Base-by-base conservation (phyloP, 257 asterid species). In the Catharanthus roseus region DNA sequence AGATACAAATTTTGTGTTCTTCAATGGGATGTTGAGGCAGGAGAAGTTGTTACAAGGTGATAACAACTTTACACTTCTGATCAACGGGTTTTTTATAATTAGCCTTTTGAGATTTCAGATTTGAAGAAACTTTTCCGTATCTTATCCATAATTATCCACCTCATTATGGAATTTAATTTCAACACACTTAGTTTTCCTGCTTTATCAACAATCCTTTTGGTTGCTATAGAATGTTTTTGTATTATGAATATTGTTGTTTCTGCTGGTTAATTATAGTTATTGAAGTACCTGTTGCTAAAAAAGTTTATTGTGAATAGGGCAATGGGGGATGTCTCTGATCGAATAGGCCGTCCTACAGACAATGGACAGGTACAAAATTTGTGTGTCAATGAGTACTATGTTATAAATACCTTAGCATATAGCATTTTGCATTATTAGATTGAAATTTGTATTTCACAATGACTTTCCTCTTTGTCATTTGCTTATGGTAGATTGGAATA, bases 281-380 rank as follows among this genome's bases (percentile, higher is more conserved):
- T 47, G 77, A 65, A 24, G 15, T 54, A 23, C 39, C 23, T 38
- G 28, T 65, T 23, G 3, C 56, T 39, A 64, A 71, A 23, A 53
- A 13, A 47, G 62, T 62, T 41, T 72, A 64, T 45, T 71, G 55
- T 36, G 72, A 55, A 76, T 84, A 91, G 97, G 82, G 95, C 97
- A 21, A 89, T 88, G 95, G 97, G 97, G 28, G 97, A 91, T 84
- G 97, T 91, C 66, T 91, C 97, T 21, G 96, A 91, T 79, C 89
- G 95, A 77, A 89, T 88, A 74, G 97, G 97, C 36, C 91, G 95
- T 72, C 95, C 97, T 51, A 88, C 97, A 6, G 95, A 91, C 85
- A 87, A 88, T 82, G 97, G 97, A 28, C 96, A 91, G 97, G 97
- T 91, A 82, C 51, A 54, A n/a, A 58, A 21, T 62, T 65, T 54